Conservation (phyloP, 2,329 filamentous ascomycete genomes). For the Colletotrichum eremochloae region DNA sequence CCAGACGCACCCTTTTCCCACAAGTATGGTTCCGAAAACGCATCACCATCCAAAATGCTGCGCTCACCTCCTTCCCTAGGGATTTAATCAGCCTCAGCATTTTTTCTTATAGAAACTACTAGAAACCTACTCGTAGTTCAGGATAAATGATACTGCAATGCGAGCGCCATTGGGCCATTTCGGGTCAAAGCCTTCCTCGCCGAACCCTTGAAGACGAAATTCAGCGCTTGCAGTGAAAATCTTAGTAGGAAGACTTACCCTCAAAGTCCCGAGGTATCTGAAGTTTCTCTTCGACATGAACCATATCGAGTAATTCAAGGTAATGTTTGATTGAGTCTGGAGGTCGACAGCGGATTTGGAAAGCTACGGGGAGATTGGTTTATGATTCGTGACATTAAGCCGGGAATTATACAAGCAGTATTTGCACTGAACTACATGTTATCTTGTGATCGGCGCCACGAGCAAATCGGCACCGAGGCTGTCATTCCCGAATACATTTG, state of each 20-base stretch:
- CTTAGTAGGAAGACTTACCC: conserved; percentile 33
- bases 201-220: conserved; percentile 38
- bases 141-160: conserved; percentile 45
- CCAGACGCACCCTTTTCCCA: conserved; percentile 47
- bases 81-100: neutral
- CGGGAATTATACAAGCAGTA: neutral
- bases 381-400: neutral
- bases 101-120: too few species aligned
- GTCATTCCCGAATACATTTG: neutral
- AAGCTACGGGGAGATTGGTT: neutral
- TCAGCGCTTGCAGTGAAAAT: neutral
- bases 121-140: conserved; percentile 45
- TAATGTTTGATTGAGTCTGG: neutral
- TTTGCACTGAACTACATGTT: neutral
- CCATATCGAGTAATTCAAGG: neutral
- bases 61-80: conserved; percentile 47
- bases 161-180: conserved; percentile 45
- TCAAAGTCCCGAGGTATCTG: conserved; percentile 46
- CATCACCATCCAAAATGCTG: conserved; percentile 46
- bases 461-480: neutral
- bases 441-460: neutral
- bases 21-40: conserved; percentile 44
- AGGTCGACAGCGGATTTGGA: neutral
- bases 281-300: conserved; percentile 23
- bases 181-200: conserved; percentile 45